Conservation (phyloP, 2,329 filamentous ascomycete genomes). For the Cladosporium oxysporum region DNA sequence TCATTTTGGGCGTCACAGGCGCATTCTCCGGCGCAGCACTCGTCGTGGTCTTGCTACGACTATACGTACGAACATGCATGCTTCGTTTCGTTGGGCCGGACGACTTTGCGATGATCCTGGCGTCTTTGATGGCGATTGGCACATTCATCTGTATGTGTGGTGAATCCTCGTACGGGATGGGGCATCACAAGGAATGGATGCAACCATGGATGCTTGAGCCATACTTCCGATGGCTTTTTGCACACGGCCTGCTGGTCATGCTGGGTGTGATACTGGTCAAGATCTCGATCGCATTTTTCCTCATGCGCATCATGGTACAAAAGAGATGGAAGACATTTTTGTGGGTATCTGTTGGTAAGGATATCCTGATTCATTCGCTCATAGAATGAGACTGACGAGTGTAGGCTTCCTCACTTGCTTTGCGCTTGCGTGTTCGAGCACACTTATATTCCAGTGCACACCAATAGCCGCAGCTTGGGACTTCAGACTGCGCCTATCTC, state of each 20-base stretch:
- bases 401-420: slow-evolving; percentile 47
- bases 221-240: slow-evolving; percentile 47
- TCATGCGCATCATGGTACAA: slow-evolving; percentile 46
- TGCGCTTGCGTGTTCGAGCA: slow-evolving; percentile 46
- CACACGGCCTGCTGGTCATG: slow-evolving; percentile 51
- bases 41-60: slow-evolving; percentile 26
- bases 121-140: slow-evolving; percentile 40
- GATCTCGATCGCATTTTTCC: slow-evolving; percentile 50
- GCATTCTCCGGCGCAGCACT: slow-evolving; percentile 27
- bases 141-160: slow-evolving; percentile 47
- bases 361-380: not conserved
- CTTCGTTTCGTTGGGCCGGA: slow-evolving; percentile 53
- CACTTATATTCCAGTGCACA: slow-evolving; percentile 51
- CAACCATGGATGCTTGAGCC: slow-evolving; percentile 34
- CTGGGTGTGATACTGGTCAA: slow-evolving; percentile 50
- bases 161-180: slow-evolving; percentile 50
- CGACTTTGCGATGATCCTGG: slow-evolving; percentile 49
- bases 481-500: slow-evolving; percentile 35
- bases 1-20: slow-evolving; percentile 30
- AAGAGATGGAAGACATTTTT: slow-evolving; percentile 46
- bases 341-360: slow-evolving; percentile 46
- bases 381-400: slow-evolving; percentile 22
- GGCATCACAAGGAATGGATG: slow-evolving; percentile 43
- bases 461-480: slow-evolving; percentile 51
- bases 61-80: slow-evolving; percentile 47